Evolutionary conservation across 305 asterid genomes (phyloP), one percentile per base, ranked within the genome.

Genomic region (Petunia hybrid): DNA sequence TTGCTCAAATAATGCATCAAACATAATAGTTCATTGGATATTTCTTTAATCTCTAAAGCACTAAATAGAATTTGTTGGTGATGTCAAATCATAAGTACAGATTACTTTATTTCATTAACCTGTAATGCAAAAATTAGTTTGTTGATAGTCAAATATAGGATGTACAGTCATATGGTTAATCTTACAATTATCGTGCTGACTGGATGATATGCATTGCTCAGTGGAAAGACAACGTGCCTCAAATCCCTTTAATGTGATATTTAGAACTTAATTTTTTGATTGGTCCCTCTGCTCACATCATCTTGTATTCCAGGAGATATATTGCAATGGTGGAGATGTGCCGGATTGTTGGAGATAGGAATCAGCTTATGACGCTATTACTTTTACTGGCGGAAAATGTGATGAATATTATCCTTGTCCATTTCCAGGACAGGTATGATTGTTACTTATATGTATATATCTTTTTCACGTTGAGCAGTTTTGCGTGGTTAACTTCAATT

Each of bases 241-340:
- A 12, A 57, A 45, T 53, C 22, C 38, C 41, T 62, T 55, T 66
- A 40, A 36, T 63, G 14, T 65, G 67, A 22, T 71, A 46, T 45
- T 71, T 43, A 10, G 43, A 31, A 22, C 31, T 10, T 10, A 40
- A 16, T 42, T 68, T 68, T 8, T 13, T 43, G 31, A 65, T 67
- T 22, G 46, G 73, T 67, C 60, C 61, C 59, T 10, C 42, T 67
- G 51, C 14, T 48, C 56, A 48, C 56, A 48, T 48, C 56, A 43
- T 69, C n/a, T 69, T 64, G 1, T 61, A 62, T 78, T 57, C 22
- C 86, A 94, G 98, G 98, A 94, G 98, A 89, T 91, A 88, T 80
- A 87, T 89, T 70, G 99, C 98, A 61, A 90, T 94, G 97, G 86
- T 89, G 84, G 94, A 91, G 61, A 93, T 92, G 98, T 93, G 99